Base-by-base conservation (phyloP, 495 filamentous ascomycete genomes). In the Talaromyces proteolyticus region DNA sequence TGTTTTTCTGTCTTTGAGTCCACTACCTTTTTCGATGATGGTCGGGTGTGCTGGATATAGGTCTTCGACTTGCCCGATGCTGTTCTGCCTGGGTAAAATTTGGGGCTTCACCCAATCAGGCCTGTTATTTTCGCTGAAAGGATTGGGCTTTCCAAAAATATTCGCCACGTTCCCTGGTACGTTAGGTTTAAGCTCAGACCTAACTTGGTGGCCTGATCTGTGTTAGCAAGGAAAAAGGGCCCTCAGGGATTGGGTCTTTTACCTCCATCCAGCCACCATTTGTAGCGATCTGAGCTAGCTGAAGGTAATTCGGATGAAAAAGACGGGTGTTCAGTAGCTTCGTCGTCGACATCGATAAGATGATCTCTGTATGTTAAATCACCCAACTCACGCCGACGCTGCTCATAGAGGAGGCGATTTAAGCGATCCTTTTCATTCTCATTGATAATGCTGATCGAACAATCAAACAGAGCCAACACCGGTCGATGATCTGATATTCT, bases 191-290 rank as follows among this genome's bases (percentile, higher is more conserved):
- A 94, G 57, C 12, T 65, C 72, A 18, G 91, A 91, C 51, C 84
- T 84, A 7, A 87, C 89, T 45, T 87, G 84, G 50, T 84, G 79
- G 25, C 86, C 87, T 82, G 39, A 54, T 49, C 18, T 42, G 22
- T 39, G 38, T 55, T 29, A 50, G 41, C 29, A 14, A 44, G 29
- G 47, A 47, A 22, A 16, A 25, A 38, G 14, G 16, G 18, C n/a
- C 24, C 25, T n/a, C 22, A 42, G 43, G 17, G 20, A 45, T 49
- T 34, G 42, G 44, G 16, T 44, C 29, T 49, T 62, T 47, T 69
- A 78, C 82, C 81, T 63, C 89, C 88, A 44, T 95, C 87, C 22
- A 97, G 72, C 93, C 93, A 98, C 93, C 93, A 98, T 68, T 89
- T 95, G 51, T 83, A 78, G 26, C 79, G 76, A 59, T 96, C 91